A percentile compares a stretch with the other conserved stretches of the same genome.
Conservation (phyloP, 2,329 filamentous ascomycete species). For the Aspergillus sp. region DNA sequence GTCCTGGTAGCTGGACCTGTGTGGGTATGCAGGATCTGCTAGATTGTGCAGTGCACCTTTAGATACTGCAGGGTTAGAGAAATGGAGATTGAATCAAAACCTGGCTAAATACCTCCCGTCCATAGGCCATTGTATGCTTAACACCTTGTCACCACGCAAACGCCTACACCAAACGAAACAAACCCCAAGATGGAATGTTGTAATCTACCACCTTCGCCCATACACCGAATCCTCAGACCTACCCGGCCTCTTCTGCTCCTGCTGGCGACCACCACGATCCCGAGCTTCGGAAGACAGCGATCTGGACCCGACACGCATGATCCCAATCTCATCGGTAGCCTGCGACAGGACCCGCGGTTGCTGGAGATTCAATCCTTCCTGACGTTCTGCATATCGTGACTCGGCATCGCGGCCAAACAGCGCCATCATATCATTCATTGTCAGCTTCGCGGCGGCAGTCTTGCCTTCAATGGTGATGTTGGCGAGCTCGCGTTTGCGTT, state of each 20-base stretch:
- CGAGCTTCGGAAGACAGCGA: slow-evolving; percentile 2
- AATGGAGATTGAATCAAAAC: too few relatives aligned
- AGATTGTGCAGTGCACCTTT: too few relatives aligned
- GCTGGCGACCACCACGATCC: slow-evolving; percentile 10
- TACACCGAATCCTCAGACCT: slow-evolving; percentile 19
- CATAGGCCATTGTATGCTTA: too few relatives aligned
- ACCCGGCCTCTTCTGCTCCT: slow-evolving; percentile 3
- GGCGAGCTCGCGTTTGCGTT: slow-evolving; percentile 87
- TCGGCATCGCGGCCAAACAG: slow-evolving; percentile 70
- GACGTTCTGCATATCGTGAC: slow-evolving; percentile 33
- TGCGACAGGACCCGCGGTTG: slow-evolving; percentile 25
- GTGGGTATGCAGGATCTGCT: too few relatives aligned
- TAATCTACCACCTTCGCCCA: slow-evolving; percentile 19
- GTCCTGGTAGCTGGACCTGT: too few relatives aligned
- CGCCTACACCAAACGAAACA: neutral
- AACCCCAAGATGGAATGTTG: neutral
- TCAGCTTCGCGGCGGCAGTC: slow-evolving; percentile 69
- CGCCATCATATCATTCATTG: slow-evolving; percentile 85
- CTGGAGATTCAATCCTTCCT: slow-evolving; percentile 32
- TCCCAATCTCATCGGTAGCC: slow-evolving; percentile 16
- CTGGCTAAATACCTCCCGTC: too few relatives aligned
- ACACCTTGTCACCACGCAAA: neutral
- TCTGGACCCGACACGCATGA: slow-evolving; percentile 6
- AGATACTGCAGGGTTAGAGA: too few relatives aligned
- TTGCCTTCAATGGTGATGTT: slow-evolving; percentile 80